phyloP scores from a whole-genome alignment of 805 yeast species.

The Candida loeiensis region DNA sequence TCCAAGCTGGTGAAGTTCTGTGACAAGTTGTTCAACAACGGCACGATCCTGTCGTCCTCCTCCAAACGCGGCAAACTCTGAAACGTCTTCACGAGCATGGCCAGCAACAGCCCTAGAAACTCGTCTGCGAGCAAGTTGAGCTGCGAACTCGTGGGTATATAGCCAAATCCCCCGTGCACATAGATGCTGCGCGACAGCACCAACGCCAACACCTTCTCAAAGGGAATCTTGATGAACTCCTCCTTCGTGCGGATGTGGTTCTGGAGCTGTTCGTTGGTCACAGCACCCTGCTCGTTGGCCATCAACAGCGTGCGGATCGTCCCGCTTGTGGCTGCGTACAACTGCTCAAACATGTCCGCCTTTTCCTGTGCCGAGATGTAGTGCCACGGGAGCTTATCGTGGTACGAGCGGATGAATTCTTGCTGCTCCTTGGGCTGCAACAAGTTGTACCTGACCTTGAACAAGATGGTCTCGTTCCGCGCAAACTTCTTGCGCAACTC shows the following conservation, averaged over 20 bases:
- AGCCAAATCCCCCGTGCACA: conserved; percentile 69
- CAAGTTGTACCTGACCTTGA: conserved; percentile 66
- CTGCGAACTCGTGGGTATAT: conserved; percentile 80
- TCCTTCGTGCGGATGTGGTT: conserved; percentile 52
- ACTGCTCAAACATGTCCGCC: conserved; percentile 39
- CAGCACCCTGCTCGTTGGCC: conserved; percentile 20
- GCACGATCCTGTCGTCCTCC: conserved; percentile 87
- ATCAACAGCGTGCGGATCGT: conserved; percentile 36
- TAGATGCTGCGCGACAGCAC: conserved; percentile 70
- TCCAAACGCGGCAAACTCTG: conserved; percentile 79
- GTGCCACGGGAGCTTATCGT: conserved; percentile 68
- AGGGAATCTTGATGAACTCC: conserved; percentile 77
- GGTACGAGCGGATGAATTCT: conserved; percentile 55
- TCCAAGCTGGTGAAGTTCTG: conserved; percentile 43
- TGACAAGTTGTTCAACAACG: conserved; percentile 75
- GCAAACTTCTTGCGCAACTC: conserved; percentile 80
- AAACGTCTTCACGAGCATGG: conserved; percentile 62
- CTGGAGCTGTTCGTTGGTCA: conserved; percentile 47
- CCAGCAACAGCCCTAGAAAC: conserved; percentile 50
- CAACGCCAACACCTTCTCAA: conserved; percentile 77
- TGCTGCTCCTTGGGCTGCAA: conserved; percentile 65
- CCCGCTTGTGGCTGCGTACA: conserved; percentile 54
- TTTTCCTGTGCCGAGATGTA: conserved; percentile 64
- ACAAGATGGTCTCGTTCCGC: conserved; percentile 69
- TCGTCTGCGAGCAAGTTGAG: conserved; percentile 66